Base-by-base conservation (phyloP, 2,329 filamentous ascomycete species). In the Ascochyta pisi region DNA sequence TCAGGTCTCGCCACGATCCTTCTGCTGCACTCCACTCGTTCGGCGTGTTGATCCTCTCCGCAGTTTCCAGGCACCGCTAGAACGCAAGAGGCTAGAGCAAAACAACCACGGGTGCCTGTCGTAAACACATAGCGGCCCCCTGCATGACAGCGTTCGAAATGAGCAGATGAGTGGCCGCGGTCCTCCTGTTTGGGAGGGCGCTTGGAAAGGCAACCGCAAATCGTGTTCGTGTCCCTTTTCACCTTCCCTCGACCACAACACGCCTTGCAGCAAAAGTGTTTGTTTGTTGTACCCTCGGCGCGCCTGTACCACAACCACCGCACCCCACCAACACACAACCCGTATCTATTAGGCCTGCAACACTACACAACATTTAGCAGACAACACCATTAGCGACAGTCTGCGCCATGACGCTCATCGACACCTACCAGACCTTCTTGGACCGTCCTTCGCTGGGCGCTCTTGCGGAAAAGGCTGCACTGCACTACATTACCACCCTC, bases 401-500 rank as follows among this genome's bases (percentile, higher is more conserved):
- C 26, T 48, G 61, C 62, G 65, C 63, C 44, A 69, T 67, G 65
- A 61, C 63, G 55, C 66, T 67, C 47, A 62, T 61, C 65, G 70
- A 62, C 66, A 81, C 78, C 69, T 83, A 83, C 68, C 65, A 78
- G 59, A 67, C 70, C 6, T 83, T 81, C 65, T 70, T 83, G 51
- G 75, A 74, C 54, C 73, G 70, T 48, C 81, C 80, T 16, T 76
- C 70, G 52, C 64, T 74, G 44, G 73, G 71, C 43, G 76, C 73
- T 37, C 76, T 83, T 41, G 76, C 80, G 42, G 74, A 74, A 50
- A 74, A 77, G 62, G 80, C 80, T 43, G 73, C 77, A 12, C 73
- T 83, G 65, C 87, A 94, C 81, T 99, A 98, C 81, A 89, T 98
- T 75, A 92, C 93, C 52, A 96, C 94, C 7, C 89, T 92, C 12